These are phyloP conservation scores for Boletales sp. DNA, from an alignment of 768 basidiomycete genomes.

Conservation along the genomic window DNA sequence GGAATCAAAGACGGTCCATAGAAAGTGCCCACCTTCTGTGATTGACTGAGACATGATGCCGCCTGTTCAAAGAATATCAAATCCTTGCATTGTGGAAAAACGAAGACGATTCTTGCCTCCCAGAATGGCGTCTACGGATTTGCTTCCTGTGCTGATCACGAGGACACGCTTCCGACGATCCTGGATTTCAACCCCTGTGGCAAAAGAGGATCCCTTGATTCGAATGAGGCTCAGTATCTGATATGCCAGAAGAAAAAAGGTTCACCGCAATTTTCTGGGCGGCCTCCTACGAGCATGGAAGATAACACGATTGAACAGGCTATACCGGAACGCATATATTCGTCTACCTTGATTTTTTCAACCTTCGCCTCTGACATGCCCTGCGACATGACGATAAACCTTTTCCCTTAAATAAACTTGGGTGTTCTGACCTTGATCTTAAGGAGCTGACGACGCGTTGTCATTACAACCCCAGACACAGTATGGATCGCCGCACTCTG, in stretches of 20 bases:
- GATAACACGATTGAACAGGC: neutral
- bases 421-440: slow-evolving; percentile 77
- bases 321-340: slow-evolving; percentile 10
- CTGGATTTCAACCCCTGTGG: slow-evolving; percentile 88
- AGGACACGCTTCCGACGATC: slow-evolving; percentile 79
- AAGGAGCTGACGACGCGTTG: slow-evolving; percentile 80
- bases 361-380: slow-evolving; percentile 97
- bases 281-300: slow-evolving; percentile 60
- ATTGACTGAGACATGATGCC: slow-evolving; percentile 92
- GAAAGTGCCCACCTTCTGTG: slow-evolving; percentile 62
- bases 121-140: slow-evolving; percentile 82
- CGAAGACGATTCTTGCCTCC: slow-evolving; percentile 53
- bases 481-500: slow-evolving; percentile 82
- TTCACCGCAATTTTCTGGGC: slow-evolving; percentile 79
- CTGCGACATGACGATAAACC: slow-evolving; percentile 34
- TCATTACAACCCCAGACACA: slow-evolving; percentile 86
- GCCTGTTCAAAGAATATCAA: slow-evolving; percentile 40
- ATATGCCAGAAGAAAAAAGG: neutral
- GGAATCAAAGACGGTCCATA: neutral
- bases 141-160: slow-evolving; percentile 89
- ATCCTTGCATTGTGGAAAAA: neutral
- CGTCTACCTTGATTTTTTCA: slow-evolving; percentile 84
- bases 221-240: neutral
- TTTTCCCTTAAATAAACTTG: neutral
- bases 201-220: slow-evolving; percentile 81